phyloP scores from a whole-genome alignment of 306 rosid species.

The Trichosanthes cucumerina region DNA sequence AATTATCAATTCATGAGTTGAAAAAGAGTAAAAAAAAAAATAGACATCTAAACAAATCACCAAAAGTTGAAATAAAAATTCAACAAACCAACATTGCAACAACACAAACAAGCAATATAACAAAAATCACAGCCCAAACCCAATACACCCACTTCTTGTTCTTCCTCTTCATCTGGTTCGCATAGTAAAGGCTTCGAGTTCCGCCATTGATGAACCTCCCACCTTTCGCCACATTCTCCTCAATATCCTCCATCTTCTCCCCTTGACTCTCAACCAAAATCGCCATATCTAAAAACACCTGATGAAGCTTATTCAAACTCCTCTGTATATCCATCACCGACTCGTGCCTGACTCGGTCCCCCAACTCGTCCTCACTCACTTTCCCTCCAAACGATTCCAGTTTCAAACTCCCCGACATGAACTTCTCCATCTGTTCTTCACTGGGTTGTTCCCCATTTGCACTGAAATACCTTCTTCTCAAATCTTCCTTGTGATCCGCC shows the following conservation, averaged over 20 bases:
- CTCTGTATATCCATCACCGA: constrained; percentile 68
- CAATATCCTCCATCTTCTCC: constrained; percentile 65
- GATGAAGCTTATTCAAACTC: constrained; percentile 87
- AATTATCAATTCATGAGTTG: not conserved
- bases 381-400: constrained; percentile 57
- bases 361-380: constrained; percentile 33
- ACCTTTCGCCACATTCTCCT: constrained; percentile 65
- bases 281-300: constrained; percentile 94
- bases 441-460: constrained; percentile 56
- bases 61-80: not conserved
- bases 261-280: constrained; percentile 80
- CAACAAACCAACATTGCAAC: constrained; percentile 40
- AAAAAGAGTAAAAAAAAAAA: not conserved
- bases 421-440: constrained; percentile 57
- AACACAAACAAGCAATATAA: constrained; percentile 45
- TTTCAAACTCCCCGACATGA: constrained; percentile 47
- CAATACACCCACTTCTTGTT: constrained; percentile 43
- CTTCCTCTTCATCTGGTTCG: constrained; percentile 43
- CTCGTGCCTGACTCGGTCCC: constrained; percentile 55
- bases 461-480: constrained; percentile 56
- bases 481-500: constrained; percentile 68
- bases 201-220: constrained; percentile 61
- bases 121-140: constrained; percentile 42
- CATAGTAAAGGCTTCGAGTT: constrained; percentile 50
- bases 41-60: not conserved